Evolutionary conservation across 228 moss, liverwort and hornwort species (phyloP).

Genomic region (Sphagnum fallax): DNA sequence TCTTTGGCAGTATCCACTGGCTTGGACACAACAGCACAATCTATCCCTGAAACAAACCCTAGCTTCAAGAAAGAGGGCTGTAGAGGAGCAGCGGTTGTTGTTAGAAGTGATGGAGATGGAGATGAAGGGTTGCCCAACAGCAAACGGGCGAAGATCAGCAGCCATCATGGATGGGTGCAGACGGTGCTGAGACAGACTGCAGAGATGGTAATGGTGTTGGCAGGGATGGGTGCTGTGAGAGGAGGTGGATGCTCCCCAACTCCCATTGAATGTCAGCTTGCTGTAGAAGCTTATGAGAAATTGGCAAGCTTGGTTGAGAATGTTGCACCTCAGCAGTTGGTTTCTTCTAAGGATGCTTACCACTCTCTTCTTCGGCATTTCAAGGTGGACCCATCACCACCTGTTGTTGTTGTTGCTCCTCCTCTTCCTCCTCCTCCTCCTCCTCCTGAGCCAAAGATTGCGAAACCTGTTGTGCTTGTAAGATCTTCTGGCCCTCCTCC

Average conservation of each 20-base stretch:
- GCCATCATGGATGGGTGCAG: constrained; percentile 29
- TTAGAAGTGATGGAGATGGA: no score
- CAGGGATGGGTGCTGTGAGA: constrained; percentile 68
- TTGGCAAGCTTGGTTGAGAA: constrained; percentile 42
- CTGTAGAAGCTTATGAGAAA: constrained; percentile 69
- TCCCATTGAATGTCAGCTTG: constrained; percentile 54
- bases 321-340: constrained; percentile 56
- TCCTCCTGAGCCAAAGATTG: no score
- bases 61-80: no score
- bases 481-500: no score
- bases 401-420: no score
- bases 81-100: no score
- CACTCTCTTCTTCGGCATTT: constrained; percentile 32
- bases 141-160: constrained; percentile 38
- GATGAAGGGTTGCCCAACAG: not conserved
- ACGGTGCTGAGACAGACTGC: constrained; percentile 52
- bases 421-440: no score
- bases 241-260: constrained; percentile 53
- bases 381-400: not conserved
- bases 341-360: constrained; percentile 41
- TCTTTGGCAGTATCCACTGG: no score
- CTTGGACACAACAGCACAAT: no score
- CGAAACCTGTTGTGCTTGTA: no score
- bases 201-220: constrained; percentile 74
- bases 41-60: no score